A percentile compares a stretch with the other conserved stretches of the same genome.
Conservation (phyloP, 1,139 yeast genomes). For the Suhomyces guaymorum region DNA sequence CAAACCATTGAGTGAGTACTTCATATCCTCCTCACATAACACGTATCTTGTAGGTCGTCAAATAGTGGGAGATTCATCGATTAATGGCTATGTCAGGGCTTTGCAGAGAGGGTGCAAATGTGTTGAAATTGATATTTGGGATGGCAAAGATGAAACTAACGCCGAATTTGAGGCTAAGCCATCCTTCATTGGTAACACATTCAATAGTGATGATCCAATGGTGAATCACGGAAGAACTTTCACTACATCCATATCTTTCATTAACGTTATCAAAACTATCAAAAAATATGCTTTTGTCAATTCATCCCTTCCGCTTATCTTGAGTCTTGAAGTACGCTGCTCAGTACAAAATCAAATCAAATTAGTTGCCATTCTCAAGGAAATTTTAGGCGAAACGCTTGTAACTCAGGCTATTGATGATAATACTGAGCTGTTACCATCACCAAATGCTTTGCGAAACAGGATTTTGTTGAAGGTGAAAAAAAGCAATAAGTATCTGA, state of each 20-base stretch:
- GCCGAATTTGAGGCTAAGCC: background rate
- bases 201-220: constrained; percentile 56
- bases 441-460: constrained; percentile 71
- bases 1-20: constrained; percentile 81
- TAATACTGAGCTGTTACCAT: constrained; percentile 49
- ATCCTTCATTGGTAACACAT: background rate
- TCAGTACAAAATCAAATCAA: constrained; percentile 60
- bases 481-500: constrained; percentile 37
- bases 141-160: constrained; percentile 47
- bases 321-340: constrained; percentile 89
- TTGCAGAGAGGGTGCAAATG: constrained; percentile 92
- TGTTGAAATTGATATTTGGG: constrained; percentile 95
- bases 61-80: constrained; percentile 85
- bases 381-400: constrained; percentile 60
- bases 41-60: constrained; percentile 90
- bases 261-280: constrained; percentile 69
- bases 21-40: constrained; percentile 90
- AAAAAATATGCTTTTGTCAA: constrained; percentile 83
- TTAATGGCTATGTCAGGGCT: constrained; percentile 88
- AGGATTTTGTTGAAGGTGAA: constrained; percentile 78
- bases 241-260: constrained; percentile 69
- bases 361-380: constrained; percentile 53
- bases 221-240: constrained; percentile 89
- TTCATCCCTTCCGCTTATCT: constrained; percentile 78
- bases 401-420: constrained; percentile 44